Conservation (phyloP, 345 rosid genomes). For the Orychophragmus violaceus region DNA sequence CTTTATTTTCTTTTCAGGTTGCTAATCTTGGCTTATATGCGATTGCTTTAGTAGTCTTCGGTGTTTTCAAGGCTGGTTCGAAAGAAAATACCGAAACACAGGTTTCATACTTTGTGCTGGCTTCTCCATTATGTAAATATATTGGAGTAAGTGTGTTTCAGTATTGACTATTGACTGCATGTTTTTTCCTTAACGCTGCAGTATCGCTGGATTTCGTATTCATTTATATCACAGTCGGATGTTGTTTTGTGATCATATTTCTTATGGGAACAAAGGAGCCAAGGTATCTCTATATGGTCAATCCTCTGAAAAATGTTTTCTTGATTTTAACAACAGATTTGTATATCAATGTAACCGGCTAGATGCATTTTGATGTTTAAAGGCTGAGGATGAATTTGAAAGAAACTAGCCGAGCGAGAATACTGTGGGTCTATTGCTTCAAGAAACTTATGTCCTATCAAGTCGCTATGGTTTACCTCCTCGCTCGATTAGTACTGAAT, state of each 20-base stretch:
- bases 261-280: slow-evolving; percentile 84
- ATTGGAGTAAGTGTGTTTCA: no score
- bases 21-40: slow-evolving; percentile 89
- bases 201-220: slow-evolving; percentile 93
- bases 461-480: slow-evolving; percentile 82
- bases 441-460: slow-evolving; percentile 75
- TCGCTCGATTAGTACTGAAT: slow-evolving; percentile 78
- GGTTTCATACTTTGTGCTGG: slow-evolving; percentile 35
- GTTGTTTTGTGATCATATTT: slow-evolving; percentile 77
- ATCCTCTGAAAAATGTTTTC: no score
- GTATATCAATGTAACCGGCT: background rate
- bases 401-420: slow-evolving; percentile 45
- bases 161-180: background rate
- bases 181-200: slow-evolving; percentile 33
- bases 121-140: background rate
- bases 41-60: slow-evolving; percentile 65
- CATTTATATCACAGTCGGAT: slow-evolving; percentile 67
- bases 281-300: slow-evolving; percentile 42
- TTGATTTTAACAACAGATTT: background rate
- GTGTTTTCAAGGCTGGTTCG: slow-evolving; percentile 38
- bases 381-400: slow-evolving; percentile 43
- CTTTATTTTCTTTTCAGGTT: slow-evolving; percentile 40
- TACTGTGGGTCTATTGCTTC: slow-evolving; percentile 91
- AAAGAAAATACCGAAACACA: slow-evolving; percentile 65
- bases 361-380: slow-evolving; percentile 13